phyloP scores from a whole-genome alignment of 345 rosid species.

The Pseudoturritis turrita region DNA sequence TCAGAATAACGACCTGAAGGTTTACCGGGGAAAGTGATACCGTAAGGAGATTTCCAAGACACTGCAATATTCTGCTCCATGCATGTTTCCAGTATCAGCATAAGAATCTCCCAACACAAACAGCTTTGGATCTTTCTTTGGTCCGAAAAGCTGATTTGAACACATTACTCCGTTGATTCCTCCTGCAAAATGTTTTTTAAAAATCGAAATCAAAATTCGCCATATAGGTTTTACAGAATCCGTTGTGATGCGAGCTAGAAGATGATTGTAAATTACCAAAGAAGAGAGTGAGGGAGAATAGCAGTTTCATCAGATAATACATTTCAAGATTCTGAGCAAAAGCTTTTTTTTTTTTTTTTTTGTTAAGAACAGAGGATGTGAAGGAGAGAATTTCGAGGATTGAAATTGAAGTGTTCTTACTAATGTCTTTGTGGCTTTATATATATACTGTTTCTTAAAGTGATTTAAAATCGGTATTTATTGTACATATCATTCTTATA shows the following conservation, averaged over 20 bases:
- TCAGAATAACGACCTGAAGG: conserved; percentile 52
- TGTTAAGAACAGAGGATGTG: neutral
- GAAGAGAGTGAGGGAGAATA: neutral
- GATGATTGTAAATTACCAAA: neutral
- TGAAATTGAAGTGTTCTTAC: neutral
- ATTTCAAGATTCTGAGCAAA: neutral
- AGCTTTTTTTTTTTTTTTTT: neutral
- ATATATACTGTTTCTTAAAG: too few relatives aligned
- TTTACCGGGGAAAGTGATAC: conserved; percentile 43
- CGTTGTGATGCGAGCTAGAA: neutral
- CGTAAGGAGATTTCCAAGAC: conserved; percentile 43
- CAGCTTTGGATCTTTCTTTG: conserved; percentile 24
- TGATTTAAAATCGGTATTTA: too few relatives aligned
- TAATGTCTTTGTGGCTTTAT: neutral
- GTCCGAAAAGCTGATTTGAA: neutral
- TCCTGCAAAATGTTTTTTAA: neutral
- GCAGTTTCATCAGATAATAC: neutral
- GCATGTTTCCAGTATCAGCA: conserved; percentile 57
- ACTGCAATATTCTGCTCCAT: neutral
- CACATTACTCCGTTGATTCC: neutral
- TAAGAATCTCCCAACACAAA: conserved; percentile 56
- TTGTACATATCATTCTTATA: too few relatives aligned
- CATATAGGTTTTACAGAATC: neutral
- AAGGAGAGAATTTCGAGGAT: neutral
- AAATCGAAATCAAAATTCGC: neutral